Evolutionary conservation across 305 asterid genomes (phyloP).

Genomic region (Fraxinus baroniana): DNA sequence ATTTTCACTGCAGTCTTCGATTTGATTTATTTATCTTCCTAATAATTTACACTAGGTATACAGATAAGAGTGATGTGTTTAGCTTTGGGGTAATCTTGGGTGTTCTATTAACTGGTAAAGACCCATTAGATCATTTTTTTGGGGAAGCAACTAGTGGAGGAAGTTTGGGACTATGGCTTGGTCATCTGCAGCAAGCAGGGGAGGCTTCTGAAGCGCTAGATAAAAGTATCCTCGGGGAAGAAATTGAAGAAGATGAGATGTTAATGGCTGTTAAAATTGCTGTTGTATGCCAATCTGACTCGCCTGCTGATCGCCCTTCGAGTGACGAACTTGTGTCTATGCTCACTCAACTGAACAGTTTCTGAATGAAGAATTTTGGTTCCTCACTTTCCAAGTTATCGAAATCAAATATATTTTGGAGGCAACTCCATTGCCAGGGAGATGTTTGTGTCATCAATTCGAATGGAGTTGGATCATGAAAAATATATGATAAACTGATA

Average conservation of each 20-base stretch:
- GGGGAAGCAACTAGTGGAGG: constrained; percentile 59
- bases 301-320: constrained; percentile 92
- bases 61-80: constrained; percentile 84
- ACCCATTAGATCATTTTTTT: constrained; percentile 68
- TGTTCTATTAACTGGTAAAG: constrained; percentile 68
- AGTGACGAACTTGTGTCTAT: constrained; percentile 90
- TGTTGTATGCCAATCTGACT: constrained; percentile 77
- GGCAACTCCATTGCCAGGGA: constrained; percentile 31
- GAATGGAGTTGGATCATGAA: not conserved
- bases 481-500: not conserved
- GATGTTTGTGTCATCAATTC: constrained; percentile 25
- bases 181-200: constrained; percentile 76
- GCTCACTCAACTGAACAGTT: constrained; percentile 92
- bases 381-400: not conserved
- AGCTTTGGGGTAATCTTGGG: constrained; percentile 90
- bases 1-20: not conserved
- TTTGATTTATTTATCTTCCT: not conserved
- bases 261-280: constrained; percentile 89
- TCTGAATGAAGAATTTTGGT: constrained; percentile 32
- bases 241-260: constrained; percentile 92
- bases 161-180: constrained; percentile 85
- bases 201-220: constrained; percentile 80
- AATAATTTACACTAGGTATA: constrained; percentile 45
- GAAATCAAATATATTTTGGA: constrained; percentile 47
- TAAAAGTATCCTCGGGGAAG: constrained; percentile 68